A percentile compares a stretch with the other conserved stretches of the same genome.
Evolutionary conservation across 1,139 yeast genomes (phyloP).

Genomic region (Blastobotrys aristatus): DNA sequence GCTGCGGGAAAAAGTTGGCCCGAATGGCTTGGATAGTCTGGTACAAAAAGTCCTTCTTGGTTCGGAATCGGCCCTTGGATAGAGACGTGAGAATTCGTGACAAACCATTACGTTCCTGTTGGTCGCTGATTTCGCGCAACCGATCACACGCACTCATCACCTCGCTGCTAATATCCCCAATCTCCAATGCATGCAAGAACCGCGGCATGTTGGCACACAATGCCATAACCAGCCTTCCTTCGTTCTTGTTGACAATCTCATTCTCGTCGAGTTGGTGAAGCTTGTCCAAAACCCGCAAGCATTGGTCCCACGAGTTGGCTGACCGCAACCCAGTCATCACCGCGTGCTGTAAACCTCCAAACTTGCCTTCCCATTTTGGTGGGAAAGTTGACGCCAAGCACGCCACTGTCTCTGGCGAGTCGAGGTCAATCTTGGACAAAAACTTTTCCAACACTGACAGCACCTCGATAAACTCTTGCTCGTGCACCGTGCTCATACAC

Average conservation of each 20-base stretch:
- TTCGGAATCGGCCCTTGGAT: slow-evolving; percentile 72
- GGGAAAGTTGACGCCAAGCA: slow-evolving; percentile 86
- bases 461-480: slow-evolving; percentile 87
- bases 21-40: slow-evolving; percentile 71
- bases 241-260: slow-evolving; percentile 54
- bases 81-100: slow-evolving; percentile 73
- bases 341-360: slow-evolving; percentile 79
- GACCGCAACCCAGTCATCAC: slow-evolving; percentile 82
- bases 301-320: slow-evolving; percentile 70
- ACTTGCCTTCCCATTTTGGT: slow-evolving; percentile 91
- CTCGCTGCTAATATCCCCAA: slow-evolving; percentile 41
- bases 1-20: slow-evolving; percentile 64
- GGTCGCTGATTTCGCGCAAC: slow-evolving; percentile 59
- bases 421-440: slow-evolving; percentile 79
- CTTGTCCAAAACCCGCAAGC: slow-evolving; percentile 68
- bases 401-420: slow-evolving; percentile 78
- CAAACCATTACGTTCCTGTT: slow-evolving; percentile 52
- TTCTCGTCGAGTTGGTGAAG: slow-evolving; percentile 64
- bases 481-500: slow-evolving; percentile 82
- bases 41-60: slow-evolving; percentile 79
- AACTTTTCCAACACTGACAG: slow-evolving; percentile 76
- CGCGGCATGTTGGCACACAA: slow-evolving; percentile 78
- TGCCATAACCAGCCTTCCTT: slow-evolving; percentile 60
- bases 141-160: slow-evolving; percentile 24
- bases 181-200: slow-evolving; percentile 71